Evolutionary conservation across 306 rosid genomes (phyloP), one percentile per base, ranked within the genome.

Genomic region (Corylus avellana): DNA sequence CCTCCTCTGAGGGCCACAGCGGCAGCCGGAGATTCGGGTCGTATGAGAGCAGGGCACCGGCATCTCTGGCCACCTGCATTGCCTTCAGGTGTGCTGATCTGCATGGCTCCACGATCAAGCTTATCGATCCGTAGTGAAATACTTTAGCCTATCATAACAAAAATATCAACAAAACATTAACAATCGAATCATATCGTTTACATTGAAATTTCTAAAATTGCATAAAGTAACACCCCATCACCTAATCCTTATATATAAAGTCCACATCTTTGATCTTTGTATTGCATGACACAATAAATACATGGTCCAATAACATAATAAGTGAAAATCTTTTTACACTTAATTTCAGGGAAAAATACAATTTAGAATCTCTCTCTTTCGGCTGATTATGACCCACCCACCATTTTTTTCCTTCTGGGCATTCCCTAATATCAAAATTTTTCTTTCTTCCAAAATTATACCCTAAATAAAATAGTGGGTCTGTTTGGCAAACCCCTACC

Each of bases 61-160:
- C 98, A 6, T 95, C 97, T 80, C 84, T 95, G 0, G 98, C 98
- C 55, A 82, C 92, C 75, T 95, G 85, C 94, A 95, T 90, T 18
- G 98, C 98, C 86, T 86, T 93, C 29, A 95, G 20, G 84, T 95
- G 98, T 9, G 98, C 98, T 4, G 98, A 91, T 83, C 98, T 88
- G 87, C 98, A 92, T 64, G 98, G 98, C 90, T 95, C 98, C 86
- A 91, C 98, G 47, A 95, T 95, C 97, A 95, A 88, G 81, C 98
- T 92, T 70, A 95, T 93, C 0, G 98, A 95, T 77, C 98, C 98
- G 29, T 95, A 92, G 84, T 92, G 98, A 78, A 92, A 94, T 16
- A 91, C 89, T 63, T 92, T 94, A 5, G 97, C 97, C 98, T 94
- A 66, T 29, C 54, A 70, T 17, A 48, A 0, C 64, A 59, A 57